Evolutionary conservation across 2,329 filamentous ascomycete genomes (phyloP).

Genomic region (Stachybotrys echinatus): DNA sequence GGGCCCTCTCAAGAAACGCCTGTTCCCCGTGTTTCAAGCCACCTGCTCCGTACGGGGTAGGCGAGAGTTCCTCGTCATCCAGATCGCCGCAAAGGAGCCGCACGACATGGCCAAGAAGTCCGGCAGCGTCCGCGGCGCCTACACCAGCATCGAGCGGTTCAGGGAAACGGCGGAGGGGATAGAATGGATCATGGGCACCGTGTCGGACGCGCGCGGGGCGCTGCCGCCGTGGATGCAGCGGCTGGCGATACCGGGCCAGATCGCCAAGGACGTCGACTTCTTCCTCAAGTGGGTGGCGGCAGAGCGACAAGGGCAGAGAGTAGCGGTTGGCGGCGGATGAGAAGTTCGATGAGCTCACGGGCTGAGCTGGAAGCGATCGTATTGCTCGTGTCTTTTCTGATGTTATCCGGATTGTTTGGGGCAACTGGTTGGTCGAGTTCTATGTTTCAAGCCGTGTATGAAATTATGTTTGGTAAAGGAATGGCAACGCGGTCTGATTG

Average conservation of each 20-base stretch:
- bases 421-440: no score
- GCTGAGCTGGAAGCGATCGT: neutral
- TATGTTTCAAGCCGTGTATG: no score
- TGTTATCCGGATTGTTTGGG: no score
- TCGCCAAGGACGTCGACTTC: slow-evolving; percentile 67
- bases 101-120: slow-evolving; percentile 27
- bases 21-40: slow-evolving; percentile 62
- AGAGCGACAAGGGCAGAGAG: slow-evolving; percentile 29
- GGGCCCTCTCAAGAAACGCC: slow-evolving; percentile 54
- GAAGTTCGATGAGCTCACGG: slow-evolving; percentile 4
- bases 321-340: slow-evolving; percentile 6
- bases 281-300: slow-evolving; percentile 58
- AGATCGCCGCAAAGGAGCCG: slow-evolving; percentile 42
- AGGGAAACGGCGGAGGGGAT: slow-evolving; percentile 35
- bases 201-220: slow-evolving; percentile 62
- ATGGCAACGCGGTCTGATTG: no score
- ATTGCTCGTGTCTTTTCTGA: no score
- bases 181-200: slow-evolving; percentile 76
- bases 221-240: slow-evolving; percentile 64
- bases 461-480: no score
- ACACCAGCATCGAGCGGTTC: slow-evolving; percentile 61
- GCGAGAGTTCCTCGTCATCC: slow-evolving; percentile 51
- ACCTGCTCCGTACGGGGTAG: slow-evolving; percentile 37
- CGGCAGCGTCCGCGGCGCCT: slow-evolving; percentile 50
- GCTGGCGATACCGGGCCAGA: slow-evolving; percentile 52